Base-by-base conservation (phyloP, 192 early-diverging fungal genomes). In the Radiomyces spectabilis region DNA sequence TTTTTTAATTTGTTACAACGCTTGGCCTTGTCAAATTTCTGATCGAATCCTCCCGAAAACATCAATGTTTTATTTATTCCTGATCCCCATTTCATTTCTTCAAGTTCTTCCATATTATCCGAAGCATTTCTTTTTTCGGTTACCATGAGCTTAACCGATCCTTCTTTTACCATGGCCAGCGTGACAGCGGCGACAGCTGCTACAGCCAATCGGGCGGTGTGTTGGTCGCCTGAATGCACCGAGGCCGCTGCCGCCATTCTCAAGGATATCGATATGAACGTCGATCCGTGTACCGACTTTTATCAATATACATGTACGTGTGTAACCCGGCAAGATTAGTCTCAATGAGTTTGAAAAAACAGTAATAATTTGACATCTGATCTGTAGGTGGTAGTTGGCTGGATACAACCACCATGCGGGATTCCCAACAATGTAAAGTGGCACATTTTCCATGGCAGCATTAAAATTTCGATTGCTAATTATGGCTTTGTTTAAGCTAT, bases 211-310 rank as follows among this genome's bases (percentile, higher is more conserved):
- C n/a, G n/a, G n/a, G n/a, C n/a, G n/a, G 59, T 71, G 7, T 85
- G 83, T 46, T 59, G 48, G 3, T 69, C 75, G 7, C 61, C 61
- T 9, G 70, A 81, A n/a, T 85, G 84, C 51, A 71, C 77, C 5
- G 54, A 77, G 5, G 70, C 72, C 0, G 74, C 84, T 4, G 71
- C 67, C 2, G 44, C 65, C n/a, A 76, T 85, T 42, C 61, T 85
- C 10, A 19, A 31, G 6, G 70, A 71, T 15, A 66, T 86, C 43
- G 78, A 83, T 46, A 51, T 62, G 3, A 46, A 59, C 19, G 73
- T 60, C 3, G 77, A 86, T 61, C 82, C 84, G 10, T 86, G 84
- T 41, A 51, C 65, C 25, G 82, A 86, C 55, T 86, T 86, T 66
- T 85, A 72, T 51, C 66, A 77, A 38, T 85, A 71, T 53, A 72